Base-by-base conservation (phyloP, 2,329 filamentous ascomycete genomes). In the Arachnomyces sp. region DNA sequence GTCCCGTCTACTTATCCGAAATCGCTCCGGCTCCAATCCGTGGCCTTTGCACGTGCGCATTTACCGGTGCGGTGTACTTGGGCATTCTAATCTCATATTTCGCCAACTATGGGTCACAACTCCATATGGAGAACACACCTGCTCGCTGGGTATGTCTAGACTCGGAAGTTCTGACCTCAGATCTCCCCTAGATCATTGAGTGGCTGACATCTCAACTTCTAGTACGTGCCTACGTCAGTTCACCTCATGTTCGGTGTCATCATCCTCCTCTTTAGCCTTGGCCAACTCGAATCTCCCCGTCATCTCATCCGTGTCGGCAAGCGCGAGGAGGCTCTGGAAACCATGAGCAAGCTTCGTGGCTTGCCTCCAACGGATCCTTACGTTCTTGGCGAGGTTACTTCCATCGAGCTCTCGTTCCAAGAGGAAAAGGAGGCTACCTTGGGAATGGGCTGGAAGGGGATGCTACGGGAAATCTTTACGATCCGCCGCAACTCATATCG, bases 1-100 rank as follows among this genome's bases (percentile, higher is more conserved):
- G 74, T 0, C 82, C 83, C 0, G 74, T 85, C 2, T 87, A 86
- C 57, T 75, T 87, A 18, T 80, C 82, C 3, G 83, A 87, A 61
- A 79, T 84, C 30, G 75, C 82, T 0, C 82, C 83, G 0, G 76
- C 79, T 2, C 74, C 78, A 1, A 70, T 86, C 43, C 76, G 83
- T 40, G 83, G 85, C 48, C 74, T 89, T 15, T 87, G 82, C 55
- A 86, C 84, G 2, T 81, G 78, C 52, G 72, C 80, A 17, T 84
- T 84, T 56, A 77, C 79, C 1, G 80, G 79, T 1, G 72, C 82
- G 36, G 84, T 89, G 15, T 89, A 89, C 54, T 62, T 85, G 39
- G 85, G 84, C 16, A 86, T 88, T 45, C 82, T 89, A 52, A 69
- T 89, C 12, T 83, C 82, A 7, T 90, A 88, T 64, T 89, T 87